Base-by-base conservation (phyloP, 2,329 filamentous ascomycete genomes). In the Davidsoniella virescens region DNA sequence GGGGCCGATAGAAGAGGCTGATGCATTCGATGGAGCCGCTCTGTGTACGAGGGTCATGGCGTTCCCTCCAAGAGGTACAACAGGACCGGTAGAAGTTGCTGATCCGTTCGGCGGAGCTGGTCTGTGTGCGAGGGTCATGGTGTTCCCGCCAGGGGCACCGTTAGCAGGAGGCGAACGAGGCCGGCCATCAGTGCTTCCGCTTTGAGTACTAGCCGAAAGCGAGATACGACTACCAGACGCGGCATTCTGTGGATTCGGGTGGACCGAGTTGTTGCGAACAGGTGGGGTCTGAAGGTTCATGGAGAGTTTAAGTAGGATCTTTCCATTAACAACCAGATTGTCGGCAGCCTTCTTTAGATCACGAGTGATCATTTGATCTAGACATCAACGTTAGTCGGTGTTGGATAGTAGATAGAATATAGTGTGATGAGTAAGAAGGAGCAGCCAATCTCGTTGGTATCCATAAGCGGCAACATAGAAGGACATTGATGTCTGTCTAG, bases 331-430 rank as follows among this genome's bases (percentile, higher is more conserved):
- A 51, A 96, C 87, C 45, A 98, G 78, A 63, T 96, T 96, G 64
- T 98, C 92, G 54, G 87, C 95, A 5, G 92, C 95, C 67, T 95
- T 96, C 64, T 96, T 95, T 33, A 98, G 74, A 64, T 98, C 92
- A 57, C 87, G 75, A 47, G 92, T 96, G 62, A 98, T 84, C 90
- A 96, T 98, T 68, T 96, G 88, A 78, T 96, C 76, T 96, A 23
- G 23, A 44, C 16, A 14, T 41, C 29, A 33, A 23, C 12, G 12
- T 33, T 33, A 9, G 29, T 33, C 3, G 10, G 29, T 33, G 29
- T 12, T 33, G 5, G 9, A 33, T 33, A 33, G 29, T 6, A 12
- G 10, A 12, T 6, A 12, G 10, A 12, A 33, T 12, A 10, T 8
- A 6, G 29, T 3, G 29, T 12, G 8, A 33, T 33, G 8, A 10